Conservation (phyloP, 1,284 basidiomycete species). For the Pseudozyma pruni region DNA sequence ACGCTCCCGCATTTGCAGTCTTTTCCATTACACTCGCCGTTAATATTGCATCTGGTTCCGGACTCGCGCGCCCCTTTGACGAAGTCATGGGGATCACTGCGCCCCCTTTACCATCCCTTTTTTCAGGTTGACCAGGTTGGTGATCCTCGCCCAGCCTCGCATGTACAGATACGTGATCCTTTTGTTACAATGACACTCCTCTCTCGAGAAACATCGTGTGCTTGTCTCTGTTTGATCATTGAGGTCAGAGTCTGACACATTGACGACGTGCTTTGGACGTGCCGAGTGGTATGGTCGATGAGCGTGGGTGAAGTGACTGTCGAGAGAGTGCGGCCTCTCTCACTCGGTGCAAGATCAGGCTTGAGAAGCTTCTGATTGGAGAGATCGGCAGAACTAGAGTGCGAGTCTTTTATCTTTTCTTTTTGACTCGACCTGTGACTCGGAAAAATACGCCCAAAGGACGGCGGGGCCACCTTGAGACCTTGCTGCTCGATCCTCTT, state of each 20-base stretch:
- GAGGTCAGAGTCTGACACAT: too few species aligned
- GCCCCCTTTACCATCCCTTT: slow-evolving; percentile 2
- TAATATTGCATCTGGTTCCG: slow-evolving; percentile 27
- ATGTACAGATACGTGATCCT: slow-evolving; percentile 25
- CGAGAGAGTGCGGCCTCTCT: neutral
- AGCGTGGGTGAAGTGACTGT: neutral
- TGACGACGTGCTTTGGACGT: too few species aligned
- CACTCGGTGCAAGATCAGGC: neutral
- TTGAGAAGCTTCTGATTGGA: slow-evolving; percentile 4
- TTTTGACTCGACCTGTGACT: slow-evolving; percentile 13
- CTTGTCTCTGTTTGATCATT: too few species aligned
- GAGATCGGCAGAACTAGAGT: slow-evolving; percentile 5
- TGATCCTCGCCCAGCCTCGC: slow-evolving; percentile 7
- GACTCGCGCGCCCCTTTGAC: slow-evolving; percentile 1
- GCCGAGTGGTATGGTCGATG: too few species aligned
- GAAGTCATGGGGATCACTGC: slow-evolving; percentile 5
- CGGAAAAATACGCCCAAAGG: neutral
- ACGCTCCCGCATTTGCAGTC: slow-evolving; percentile 39
- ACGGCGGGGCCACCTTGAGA: slow-evolving; percentile 8
- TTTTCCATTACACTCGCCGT: slow-evolving; percentile 20
- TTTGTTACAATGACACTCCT: slow-evolving; percentile 8
- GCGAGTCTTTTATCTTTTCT: slow-evolving; percentile 8
- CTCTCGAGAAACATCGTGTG: neutral
- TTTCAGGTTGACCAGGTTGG: slow-evolving; percentile 3
- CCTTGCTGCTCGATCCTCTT: neutral